Evolutionary conservation across 768 basidiomycete species (phyloP).

Genomic region (Lactifluus echinatus): DNA sequence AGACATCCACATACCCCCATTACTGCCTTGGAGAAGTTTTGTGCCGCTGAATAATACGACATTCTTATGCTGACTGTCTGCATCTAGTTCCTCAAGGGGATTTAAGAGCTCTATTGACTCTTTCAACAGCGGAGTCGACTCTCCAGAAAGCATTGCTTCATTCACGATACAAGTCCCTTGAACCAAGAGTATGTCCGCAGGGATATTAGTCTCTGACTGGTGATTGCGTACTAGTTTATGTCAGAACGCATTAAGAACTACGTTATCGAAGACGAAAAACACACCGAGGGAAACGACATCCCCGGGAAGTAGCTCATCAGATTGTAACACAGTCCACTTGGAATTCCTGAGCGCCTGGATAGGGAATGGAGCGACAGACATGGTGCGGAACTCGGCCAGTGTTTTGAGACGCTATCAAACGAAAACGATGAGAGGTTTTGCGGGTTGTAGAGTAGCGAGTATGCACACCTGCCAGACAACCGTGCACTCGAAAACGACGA

Average conservation of each 20-base stretch:
- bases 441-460: not conserved
- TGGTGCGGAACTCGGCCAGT: slow-evolving; percentile 90
- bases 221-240: slow-evolving; percentile 41
- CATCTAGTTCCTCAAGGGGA: slow-evolving; percentile 63
- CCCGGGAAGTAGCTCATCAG: slow-evolving; percentile 84
- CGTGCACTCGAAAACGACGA: slow-evolving; percentile 96
- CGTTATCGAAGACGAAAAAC: slow-evolving; percentile 27
- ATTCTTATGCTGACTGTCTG: slow-evolving; percentile 82
- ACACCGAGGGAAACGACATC: slow-evolving; percentile 77
- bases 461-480: slow-evolving; percentile 89
- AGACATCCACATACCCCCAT: slow-evolving; percentile 33
- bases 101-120: slow-evolving; percentile 89
- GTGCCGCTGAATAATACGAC: slow-evolving; percentile 91
- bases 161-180: slow-evolving; percentile 94
- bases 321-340: slow-evolving; percentile 74
- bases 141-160: slow-evolving; percentile 98
- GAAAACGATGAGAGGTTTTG: not conserved
- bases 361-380: slow-evolving; percentile 87
- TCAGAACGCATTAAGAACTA: slow-evolving; percentile 5
- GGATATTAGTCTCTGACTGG: slow-evolving; percentile 77
- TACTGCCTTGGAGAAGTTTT: slow-evolving; percentile 85
- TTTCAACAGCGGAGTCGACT: slow-evolving; percentile 94
- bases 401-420: slow-evolving; percentile 74
- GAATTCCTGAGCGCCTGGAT: slow-evolving; percentile 74
- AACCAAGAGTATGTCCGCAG: slow-evolving; percentile 89